Evolutionary conservation across 768 basidiomycete species (phyloP), one percentile per base, ranked within the genome.

Genomic region (Boletus reticuloceps): DNA sequence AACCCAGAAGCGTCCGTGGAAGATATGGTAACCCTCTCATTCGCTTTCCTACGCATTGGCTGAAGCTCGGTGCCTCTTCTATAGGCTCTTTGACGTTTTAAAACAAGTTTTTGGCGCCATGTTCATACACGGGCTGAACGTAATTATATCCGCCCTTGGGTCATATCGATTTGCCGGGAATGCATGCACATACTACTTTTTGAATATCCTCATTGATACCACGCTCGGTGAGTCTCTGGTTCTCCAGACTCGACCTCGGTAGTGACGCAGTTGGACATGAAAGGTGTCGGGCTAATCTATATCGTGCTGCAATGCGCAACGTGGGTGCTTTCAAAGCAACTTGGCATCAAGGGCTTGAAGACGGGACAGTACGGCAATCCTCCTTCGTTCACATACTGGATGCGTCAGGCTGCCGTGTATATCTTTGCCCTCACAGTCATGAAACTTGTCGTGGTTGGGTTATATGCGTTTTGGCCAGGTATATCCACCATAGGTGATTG

Each of bases 181-280:
- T 69, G 93, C 96, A 6, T 98, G 96, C 61, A 86, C 89, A 27
- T 83, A 83, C 60, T 97, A 98, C 72, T 95, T 97, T 67, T 83
- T 97, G 42, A 94, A 98, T 64, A 88, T 98, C 47, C 76, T 96
- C 27, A 76, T 98, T 54, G 96, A 98, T 72, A 73, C 70, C 27
- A 71, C 66, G 0, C 77, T 95, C 52, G 96, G 94, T 90, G 59
- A 65, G 86, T 48, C 9, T 32, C n/a, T 64, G 22, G 13, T 27
- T 49, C 3, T n/a, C 11, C 34, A 19, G 29, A 54, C 36, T 38
- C 45, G 13, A 46, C n/a, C 19, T 25, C 25, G 11, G 39, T 49
- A 41, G 47, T 68, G 47, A 61, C 47, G 13, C 49, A 34, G 19
- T 52, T 22, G 34, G 43, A 17, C n/a, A 44, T n/a, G 19, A 36